These are phyloP conservation scores for Blastomyces silverae DNA, from an alignment of 2,329 filamentous ascomycete species.

Conservation along the genomic window DNA sequence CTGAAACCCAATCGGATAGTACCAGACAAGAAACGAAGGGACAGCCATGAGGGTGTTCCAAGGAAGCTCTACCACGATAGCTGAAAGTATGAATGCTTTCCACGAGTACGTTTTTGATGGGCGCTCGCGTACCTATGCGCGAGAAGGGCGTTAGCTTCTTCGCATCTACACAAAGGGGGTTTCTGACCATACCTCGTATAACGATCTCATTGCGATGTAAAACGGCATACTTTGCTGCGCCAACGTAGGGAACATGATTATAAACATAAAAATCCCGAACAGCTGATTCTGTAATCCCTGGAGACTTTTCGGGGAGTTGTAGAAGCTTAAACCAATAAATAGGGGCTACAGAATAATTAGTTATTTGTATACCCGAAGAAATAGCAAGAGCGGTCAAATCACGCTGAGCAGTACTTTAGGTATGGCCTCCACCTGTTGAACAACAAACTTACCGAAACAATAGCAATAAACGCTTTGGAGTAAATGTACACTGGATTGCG, in stretches of 20 bases:
- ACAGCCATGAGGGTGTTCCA: slow-evolving; percentile 58
- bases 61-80: slow-evolving; percentile 65
- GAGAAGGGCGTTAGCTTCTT: background rate
- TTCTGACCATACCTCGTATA: slow-evolving; percentile 44
- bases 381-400: background rate
- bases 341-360: slow-evolving; percentile 40
- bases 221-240: slow-evolving; percentile 52
- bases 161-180: background rate
- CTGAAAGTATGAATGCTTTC: slow-evolving; percentile 62
- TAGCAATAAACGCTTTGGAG: slow-evolving; percentile 65
- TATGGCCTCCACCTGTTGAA: background rate
- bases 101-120: slow-evolving; percentile 68
- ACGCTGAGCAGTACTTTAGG: background rate
- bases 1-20: slow-evolving; percentile 55
- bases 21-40: slow-evolving; percentile 59
- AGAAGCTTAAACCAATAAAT: slow-evolving; percentile 82
- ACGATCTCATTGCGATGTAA: slow-evolving; percentile 52
- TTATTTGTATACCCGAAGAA: background rate
- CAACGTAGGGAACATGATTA: slow-evolving; percentile 65
- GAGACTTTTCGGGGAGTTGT: slow-evolving; percentile 62
- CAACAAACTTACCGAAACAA: slow-evolving; percentile 41
- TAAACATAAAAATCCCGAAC: slow-evolving; percentile 81
- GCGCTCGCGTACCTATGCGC: slow-evolving; percentile 46
- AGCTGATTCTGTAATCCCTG: slow-evolving; percentile 86
- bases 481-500: slow-evolving; percentile 84